Evolutionary conservation across 1,284 basidiomycete species (phyloP).

Genomic region (Stygiomarasmius scandens): DNA sequence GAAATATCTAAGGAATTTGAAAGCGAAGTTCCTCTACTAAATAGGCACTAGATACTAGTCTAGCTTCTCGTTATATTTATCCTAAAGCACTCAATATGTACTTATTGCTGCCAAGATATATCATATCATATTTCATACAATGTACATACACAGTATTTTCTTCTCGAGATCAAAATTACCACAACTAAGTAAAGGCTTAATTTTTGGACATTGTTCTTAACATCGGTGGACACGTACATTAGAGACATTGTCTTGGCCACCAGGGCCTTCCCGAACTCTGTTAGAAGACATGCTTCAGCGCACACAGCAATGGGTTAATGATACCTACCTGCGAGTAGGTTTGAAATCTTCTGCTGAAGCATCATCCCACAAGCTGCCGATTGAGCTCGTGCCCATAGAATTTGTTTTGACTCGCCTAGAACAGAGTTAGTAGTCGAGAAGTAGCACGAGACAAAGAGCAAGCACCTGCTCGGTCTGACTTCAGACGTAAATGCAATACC

Average conservation of each 20-base stretch:
- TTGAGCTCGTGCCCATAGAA: constrained; percentile 52
- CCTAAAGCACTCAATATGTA: too few species aligned
- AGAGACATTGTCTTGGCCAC: constrained; percentile 62
- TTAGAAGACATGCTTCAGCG: neutral
- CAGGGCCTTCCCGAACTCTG: constrained; percentile 64
- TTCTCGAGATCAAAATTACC: neutral
- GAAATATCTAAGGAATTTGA: constrained; percentile 6
- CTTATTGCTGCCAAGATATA: too few species aligned
- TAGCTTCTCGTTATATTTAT: neutral
- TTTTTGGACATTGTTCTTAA: constrained; percentile 7
- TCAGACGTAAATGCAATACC: constrained; percentile 36
- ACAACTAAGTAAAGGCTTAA: constrained; percentile 1
- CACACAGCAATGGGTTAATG: constrained; percentile 16
- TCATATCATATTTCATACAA: too few species aligned
- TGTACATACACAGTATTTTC: neutral
- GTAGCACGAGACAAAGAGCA: neutral
- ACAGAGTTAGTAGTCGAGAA: neutral
- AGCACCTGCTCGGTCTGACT: constrained; percentile 52
- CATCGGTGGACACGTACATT: constrained; percentile 41
- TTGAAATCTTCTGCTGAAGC: constrained; percentile 50
- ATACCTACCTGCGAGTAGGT: constrained; percentile 63
- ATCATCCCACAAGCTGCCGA: constrained; percentile 54
- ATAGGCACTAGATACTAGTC: neutral
- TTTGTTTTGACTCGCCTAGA: constrained; percentile 53
- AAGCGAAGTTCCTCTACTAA: constrained; percentile 6